Evolutionary conservation across 2,329 filamentous ascomycete genomes (phyloP), one percentile per base, ranked within the genome.

Genomic region (Apiospora sp.): DNA sequence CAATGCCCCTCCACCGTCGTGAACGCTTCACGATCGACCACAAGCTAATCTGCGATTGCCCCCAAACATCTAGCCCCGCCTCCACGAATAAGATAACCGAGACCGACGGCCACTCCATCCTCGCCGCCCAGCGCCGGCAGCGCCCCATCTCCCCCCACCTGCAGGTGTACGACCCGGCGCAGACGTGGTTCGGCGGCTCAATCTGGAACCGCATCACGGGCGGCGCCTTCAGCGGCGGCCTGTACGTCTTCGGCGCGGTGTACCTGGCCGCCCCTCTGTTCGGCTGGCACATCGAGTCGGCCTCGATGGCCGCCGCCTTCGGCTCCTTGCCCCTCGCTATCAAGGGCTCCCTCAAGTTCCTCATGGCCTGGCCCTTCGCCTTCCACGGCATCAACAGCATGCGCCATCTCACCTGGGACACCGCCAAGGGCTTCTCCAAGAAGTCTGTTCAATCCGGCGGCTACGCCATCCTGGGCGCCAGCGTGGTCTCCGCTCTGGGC

Each of bases 91-190:
- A 88, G 80, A 78, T 92, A 78, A 86, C 88, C 74, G 82, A 84
- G 71, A 77, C 83, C 71, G 86, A 92, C 74, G 89, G 84, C 75
- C 79, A 89, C 76, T 81, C 88, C 77, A 90, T 97, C 84, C 94
- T 98, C 81, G 92, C 89, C 79, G 86, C 90, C 80, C 95, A 98
- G 87, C 95, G 95, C 79, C 88, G 92, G 72, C 84, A 88, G 80
- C 95, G 95, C 70, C 95, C 95, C 81, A 88, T 98, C 78, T 89
- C 94, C 67, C 95, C 95, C 71, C 95, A 98, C 82, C 90, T 98
- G 75, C 82, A 85, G 80, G 95, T 97, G 89, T 98, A 98, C 91
- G 89, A 91, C 83, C 90, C 92, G 73, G 91, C 94, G 83, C 93
- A 98, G 85, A 96, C 94, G 78, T 98, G 92, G 92, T 92, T 94